Evolutionary conservation across 495 filamentous ascomycete genomes (phyloP).

Genomic region (Chaetomium tenue): DNA sequence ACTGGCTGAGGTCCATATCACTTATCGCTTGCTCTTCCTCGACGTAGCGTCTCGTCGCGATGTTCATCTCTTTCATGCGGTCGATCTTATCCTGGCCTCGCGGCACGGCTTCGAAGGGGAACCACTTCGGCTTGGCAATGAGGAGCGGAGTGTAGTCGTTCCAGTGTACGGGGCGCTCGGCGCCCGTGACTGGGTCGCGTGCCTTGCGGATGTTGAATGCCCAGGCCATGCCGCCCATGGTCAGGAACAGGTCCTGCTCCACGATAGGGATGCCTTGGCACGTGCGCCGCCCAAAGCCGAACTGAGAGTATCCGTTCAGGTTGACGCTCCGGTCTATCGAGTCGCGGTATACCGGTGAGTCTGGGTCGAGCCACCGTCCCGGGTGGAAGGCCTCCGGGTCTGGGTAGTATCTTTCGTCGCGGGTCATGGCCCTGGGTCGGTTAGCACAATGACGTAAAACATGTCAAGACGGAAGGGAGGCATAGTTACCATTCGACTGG

Average conservation of each 20-base stretch:
- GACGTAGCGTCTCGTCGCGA: constrained; percentile 18
- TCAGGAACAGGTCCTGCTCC: constrained; percentile 55
- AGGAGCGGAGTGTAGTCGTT: constrained; percentile 53
- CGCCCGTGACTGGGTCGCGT: constrained; percentile 33
- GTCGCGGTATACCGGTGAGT: constrained; percentile 54
- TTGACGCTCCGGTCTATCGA: constrained; percentile 55
- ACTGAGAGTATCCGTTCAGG: constrained; percentile 54
- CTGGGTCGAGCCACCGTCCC: constrained; percentile 50
- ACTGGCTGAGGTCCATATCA: constrained; percentile 16
- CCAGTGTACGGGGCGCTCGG: constrained; percentile 46
- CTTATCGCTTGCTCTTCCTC: background rate
- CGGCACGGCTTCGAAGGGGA: constrained; percentile 47
- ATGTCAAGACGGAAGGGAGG: background rate
- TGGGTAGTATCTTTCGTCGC: constrained; percentile 58
- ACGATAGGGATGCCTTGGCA: constrained; percentile 59
- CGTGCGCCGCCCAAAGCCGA: constrained; percentile 60
- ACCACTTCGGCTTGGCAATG: constrained; percentile 52
- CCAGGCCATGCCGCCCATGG: constrained; percentile 60
- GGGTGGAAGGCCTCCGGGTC: constrained; percentile 61
- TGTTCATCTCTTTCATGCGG: constrained; percentile 39
- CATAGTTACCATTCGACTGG: constrained; percentile 52
- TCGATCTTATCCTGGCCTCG: constrained; percentile 36
- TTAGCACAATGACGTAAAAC: background rate
- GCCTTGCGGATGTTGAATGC: constrained; percentile 53
- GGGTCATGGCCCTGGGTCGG: constrained; percentile 56